These are phyloP conservation scores for Syzygium syzygioides DNA, from an alignment of 441 rosid genomes.

Conservation along the genomic window DNA sequence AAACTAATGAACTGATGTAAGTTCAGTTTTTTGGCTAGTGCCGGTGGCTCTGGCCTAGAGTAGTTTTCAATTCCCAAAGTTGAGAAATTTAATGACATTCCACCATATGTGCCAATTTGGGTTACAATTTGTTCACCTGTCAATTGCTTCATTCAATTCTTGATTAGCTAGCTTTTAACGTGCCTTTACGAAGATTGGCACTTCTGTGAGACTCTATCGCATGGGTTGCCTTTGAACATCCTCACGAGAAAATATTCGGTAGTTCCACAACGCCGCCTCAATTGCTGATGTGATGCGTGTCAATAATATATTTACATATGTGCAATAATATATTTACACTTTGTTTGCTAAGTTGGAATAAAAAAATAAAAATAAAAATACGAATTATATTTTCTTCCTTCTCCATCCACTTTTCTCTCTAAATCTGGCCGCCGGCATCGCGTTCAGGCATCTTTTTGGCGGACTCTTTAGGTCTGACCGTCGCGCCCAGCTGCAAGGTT, in stretches of 20 bases:
- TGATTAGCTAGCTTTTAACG: not conserved
- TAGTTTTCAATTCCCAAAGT: not conserved
- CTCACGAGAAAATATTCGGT: not conserved
- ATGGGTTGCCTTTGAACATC: not conserved
- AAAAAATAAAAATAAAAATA: not conserved
- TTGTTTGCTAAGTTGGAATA: not conserved
- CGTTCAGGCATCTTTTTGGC: not conserved
- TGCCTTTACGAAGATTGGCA: not conserved
- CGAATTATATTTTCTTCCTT: not conserved
- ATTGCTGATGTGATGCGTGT: not conserved
- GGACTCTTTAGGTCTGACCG: not conserved
- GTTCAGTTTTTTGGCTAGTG: not conserved
- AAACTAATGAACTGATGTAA: fast-evolving
- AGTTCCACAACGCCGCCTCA: not conserved
- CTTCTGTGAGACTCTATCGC: not conserved
- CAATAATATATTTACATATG: not conserved
- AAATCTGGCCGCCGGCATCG: not conserved
- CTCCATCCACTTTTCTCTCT: not conserved
- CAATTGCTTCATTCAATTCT: not conserved
- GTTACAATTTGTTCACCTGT: not conserved
- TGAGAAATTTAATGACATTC: not conserved
- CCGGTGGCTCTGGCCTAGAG: fast-evolving
- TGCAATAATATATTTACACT: not conserved
- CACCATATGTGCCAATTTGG: not conserved
- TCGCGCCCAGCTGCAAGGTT: not conserved